Percentiles rank a stretch among this genome's conserved stretches.
These are phyloP conservation scores for Phoenix roebelenii DNA, from an alignment of 176 grass and related monocot species.

Conservation along the genomic window DNA sequence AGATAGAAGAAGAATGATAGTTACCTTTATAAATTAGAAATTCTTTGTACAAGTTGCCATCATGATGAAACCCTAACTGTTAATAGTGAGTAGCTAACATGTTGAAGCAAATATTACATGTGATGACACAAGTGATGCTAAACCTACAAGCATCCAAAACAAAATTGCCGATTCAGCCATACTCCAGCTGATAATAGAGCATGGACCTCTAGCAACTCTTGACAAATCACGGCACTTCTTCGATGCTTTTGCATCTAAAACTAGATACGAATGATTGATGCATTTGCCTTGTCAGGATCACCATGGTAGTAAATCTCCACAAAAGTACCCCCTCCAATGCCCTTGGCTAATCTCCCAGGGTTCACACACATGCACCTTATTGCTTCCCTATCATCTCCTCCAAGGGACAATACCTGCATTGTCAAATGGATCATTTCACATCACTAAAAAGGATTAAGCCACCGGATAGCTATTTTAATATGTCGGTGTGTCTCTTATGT, in stretches of 20 bases:
- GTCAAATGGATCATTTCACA: background rate
- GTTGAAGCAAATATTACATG: too few species aligned
- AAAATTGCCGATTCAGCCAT: too few species aligned
- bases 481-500: background rate
- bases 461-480: background rate
- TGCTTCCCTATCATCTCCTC: conserved; percentile 25
- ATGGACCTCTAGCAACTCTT: too few species aligned
- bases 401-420: conserved; percentile 46
- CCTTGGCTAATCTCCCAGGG: conserved; percentile 80
- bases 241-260: background rate
- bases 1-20: too few species aligned
- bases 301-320: conserved; percentile 64
- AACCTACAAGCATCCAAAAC: too few species aligned
- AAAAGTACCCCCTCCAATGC: conserved; percentile 88
- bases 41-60: too few species aligned
- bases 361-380: conserved; percentile 61
- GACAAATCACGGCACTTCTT: background rate
- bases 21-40: too few species aligned
- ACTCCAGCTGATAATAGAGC: too few species aligned
- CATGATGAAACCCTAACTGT: too few species aligned
- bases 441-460: background rate
- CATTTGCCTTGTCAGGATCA: conserved; percentile 31
- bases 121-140: too few species aligned
- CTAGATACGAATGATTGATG: conserved; percentile 77
- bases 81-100: too few species aligned